Evolutionary conservation across 805 yeast genomes (phyloP), one percentile per base, ranked within the genome.

Genomic region (Maudiozyma saulgeensis): DNA sequence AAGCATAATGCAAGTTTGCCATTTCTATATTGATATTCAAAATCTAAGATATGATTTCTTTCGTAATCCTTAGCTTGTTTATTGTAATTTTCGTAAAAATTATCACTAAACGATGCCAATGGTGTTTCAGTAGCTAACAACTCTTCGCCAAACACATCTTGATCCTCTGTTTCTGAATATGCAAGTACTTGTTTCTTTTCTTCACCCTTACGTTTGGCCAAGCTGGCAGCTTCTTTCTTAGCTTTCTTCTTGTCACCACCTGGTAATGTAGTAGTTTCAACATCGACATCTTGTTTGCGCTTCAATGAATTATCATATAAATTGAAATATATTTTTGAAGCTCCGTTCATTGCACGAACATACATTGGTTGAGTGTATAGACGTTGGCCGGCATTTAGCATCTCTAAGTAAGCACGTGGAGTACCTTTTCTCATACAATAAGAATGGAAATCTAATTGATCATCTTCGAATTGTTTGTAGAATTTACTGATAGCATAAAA

Each of bases 401-500:
- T 79, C 18, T 81, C 82, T 28, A 86, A 57, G 62, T 91, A 93
- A 8, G 91, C 82, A 54, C 95, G 77, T 25, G 91, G 82, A 6
- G 97, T 87, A 21, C 97, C 98, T 57, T 84, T 81, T 68, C 96
- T 79, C 75, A 87, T 79, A 63, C 95, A 85, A 65, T 87, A 93
- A 43, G 86, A 82, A 64, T 93, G 98, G 82, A 91, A 93, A 65
- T 93, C 99, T 54, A 84, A 76, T 70, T 93, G 97, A 62, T 93
- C 99, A 53, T 78, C 79, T 61, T 73, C 78, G 68, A 81, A 89
- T 47, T 80, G 84, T 42, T 79, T 75, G 67, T 81, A 89, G 31
- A 85, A 77, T 51, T 80, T 79, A 45, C 80, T 70, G 43, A 89
- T 74, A 2, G 87, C 81, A 41, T 70, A 66, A 62, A 76, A 87